A percentile compares a stretch with the other conserved stretches of the same genome.
phyloP scores from a whole-genome alignment of 1,139 yeast genomes.

The Geotrichum aggregatum region DNA sequence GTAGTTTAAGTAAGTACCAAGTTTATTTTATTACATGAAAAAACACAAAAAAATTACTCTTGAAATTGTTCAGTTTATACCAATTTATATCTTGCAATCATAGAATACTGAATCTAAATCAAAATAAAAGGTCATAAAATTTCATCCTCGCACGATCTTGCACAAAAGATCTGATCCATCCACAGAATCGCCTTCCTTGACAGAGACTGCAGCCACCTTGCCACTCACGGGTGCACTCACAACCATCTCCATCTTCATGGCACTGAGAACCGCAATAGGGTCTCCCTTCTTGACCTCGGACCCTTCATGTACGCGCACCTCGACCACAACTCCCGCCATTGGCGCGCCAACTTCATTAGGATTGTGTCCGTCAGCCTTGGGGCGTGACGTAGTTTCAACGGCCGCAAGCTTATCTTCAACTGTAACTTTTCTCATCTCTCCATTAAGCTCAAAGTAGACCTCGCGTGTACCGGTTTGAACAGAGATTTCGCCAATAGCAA shows the following conservation, averaged over 20 bases:
- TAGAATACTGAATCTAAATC: too few relatives aligned
- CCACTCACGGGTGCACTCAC: constrained; percentile 90
- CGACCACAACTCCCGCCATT: constrained; percentile 98
- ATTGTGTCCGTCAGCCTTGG: constrained; percentile 82
- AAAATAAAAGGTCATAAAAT: not conserved
- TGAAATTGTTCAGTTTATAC: too few relatives aligned
- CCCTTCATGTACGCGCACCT: constrained; percentile 84
- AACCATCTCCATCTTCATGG: constrained; percentile 99
- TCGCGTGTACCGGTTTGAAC: constrained; percentile 86
- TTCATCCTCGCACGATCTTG: constrained; percentile 40
- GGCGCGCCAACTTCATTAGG: constrained; percentile 97
- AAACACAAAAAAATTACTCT: too few relatives aligned
- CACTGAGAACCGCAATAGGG: constrained; percentile 88
- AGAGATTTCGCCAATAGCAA: constrained; percentile 89
- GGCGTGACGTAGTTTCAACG: constrained; percentile 77
- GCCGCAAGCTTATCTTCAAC: constrained; percentile 84
- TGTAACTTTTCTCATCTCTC: constrained; percentile 94
- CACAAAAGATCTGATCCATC: constrained; percentile 83
- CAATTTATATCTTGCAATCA: too few relatives aligned
- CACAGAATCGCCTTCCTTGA: constrained; percentile 90
- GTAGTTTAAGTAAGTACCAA: not conserved
- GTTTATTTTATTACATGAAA: too few relatives aligned
- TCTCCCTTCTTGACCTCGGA: constrained; percentile 93
- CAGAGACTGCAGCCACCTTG: constrained; percentile 65
- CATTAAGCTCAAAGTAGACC: constrained; percentile 95